Evolutionary conservation across 345 rosid species (phyloP), one percentile per base, ranked within the genome.

Genomic region (Adansonia digitata): DNA sequence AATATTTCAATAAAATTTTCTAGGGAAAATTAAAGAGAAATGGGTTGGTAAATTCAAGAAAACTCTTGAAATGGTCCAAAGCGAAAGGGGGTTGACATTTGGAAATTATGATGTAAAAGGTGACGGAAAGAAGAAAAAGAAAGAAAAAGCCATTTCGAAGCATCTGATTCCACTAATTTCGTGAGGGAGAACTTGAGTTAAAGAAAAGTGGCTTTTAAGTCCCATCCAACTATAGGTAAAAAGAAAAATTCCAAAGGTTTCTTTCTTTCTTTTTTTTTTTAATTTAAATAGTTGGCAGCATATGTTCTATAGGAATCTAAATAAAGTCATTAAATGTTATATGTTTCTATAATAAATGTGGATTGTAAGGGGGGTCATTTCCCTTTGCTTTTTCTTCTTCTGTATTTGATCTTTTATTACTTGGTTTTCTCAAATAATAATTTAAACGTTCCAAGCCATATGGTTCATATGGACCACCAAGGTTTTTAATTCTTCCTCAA

Each of bases 101-200:
- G 20, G 62, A 11, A 27, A 5, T 39, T 24, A 11, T 34, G 49
- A 48, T 1, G 31, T 42, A 68, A 60, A 18, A 34, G 27, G 52
- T 18, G 42, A n/a, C n/a, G 15, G 17, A 46, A 48, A 60, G 31
- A 73, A 60, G 73, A 13, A 49, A 2, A 18, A 48, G n/a, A 59
- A 40, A 10, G 22, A 18, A 12, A 43, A 65, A 62, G 70, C 15
- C 13, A 73, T 45, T 10, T 52, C 45, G 43, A 71, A 75, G 89
- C 82, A 86, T 86, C 87, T 77, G 87, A 86, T 86, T 86, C 87
- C 73, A 22, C 5, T 5, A 63, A 49, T 52, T 8, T 55, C 69
- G 73, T 73, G 80, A 60, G 46, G 45, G 69, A 74, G 81, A 79
- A 73, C 60, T 65, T 15, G n/a, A 59, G 64, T 29, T 40, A 72